A percentile compares a stretch with the other conserved stretches of the same genome.
phyloP scores from a whole-genome alignment of 2,329 filamentous ascomycete species.

The Aspergillus pseudonomiae region DNA sequence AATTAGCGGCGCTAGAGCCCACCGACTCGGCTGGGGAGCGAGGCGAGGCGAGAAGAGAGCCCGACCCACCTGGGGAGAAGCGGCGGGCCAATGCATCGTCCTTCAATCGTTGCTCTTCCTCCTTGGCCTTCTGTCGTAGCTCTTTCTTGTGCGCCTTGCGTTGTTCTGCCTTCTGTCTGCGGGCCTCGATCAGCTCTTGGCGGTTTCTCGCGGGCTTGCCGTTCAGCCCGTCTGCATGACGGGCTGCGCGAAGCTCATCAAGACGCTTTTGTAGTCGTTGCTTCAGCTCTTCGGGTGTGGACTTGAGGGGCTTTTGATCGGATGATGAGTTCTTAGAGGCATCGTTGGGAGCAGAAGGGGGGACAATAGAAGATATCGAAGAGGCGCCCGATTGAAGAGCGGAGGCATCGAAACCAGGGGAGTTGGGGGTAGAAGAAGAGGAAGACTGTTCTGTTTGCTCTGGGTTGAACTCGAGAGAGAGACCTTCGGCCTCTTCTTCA shows the following conservation, averaged over 20 bases:
- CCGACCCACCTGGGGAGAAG: constrained; percentile 60
- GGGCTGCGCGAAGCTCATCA: constrained; percentile 77
- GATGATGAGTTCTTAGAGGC: constrained; percentile 28
- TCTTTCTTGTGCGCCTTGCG: constrained; percentile 89
- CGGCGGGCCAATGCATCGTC: constrained; percentile 60
- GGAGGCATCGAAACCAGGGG: constrained; percentile 59
- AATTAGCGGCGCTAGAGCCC: constrained; percentile 60
- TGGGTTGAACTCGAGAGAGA: constrained; percentile 51
- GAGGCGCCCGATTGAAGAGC: constrained; percentile 60
- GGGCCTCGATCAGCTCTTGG: constrained; percentile 87
- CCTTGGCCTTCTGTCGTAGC: constrained; percentile 72
- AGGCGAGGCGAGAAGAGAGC: constrained; percentile 59
- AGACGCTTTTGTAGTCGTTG: constrained; percentile 81
- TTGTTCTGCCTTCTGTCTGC: constrained; percentile 83
- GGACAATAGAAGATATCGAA: constrained; percentile 68
- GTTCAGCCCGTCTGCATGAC: constrained; percentile 84
- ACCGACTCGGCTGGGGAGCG: constrained; percentile 52
- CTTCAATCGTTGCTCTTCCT: constrained; percentile 70
- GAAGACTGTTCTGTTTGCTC: constrained; percentile 44
- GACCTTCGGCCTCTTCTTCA: constrained; percentile 52
- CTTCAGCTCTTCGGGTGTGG: constrained; percentile 74
- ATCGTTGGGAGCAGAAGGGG: constrained; percentile 39
- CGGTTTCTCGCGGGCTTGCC: constrained; percentile 82
- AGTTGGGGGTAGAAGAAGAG: constrained; percentile 55
- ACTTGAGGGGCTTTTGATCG: constrained; percentile 64